These are phyloP conservation scores for Knufia petricola DNA, from an alignment of 2,329 filamentous ascomycete species.

Conservation along the genomic window DNA sequence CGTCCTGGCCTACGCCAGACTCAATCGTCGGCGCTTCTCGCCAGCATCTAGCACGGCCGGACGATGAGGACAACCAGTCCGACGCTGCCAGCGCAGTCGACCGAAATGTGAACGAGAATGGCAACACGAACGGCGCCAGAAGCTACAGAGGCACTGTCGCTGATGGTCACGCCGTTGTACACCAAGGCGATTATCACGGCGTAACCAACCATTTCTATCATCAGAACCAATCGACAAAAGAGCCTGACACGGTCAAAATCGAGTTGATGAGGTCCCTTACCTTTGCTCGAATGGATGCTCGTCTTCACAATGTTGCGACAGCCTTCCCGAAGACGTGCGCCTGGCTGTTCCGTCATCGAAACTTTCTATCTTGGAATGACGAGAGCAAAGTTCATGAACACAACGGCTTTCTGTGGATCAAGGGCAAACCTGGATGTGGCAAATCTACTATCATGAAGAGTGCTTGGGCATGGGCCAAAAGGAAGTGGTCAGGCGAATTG, in stretches of 20 bases:
- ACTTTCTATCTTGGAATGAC: slow-evolving; percentile 34
- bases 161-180: background rate
- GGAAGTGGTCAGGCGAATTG: slow-evolving; percentile 4
- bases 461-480: slow-evolving; percentile 10
- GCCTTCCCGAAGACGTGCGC: slow-evolving; percentile 27
- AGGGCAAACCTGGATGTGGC: slow-evolving; percentile 31
- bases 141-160: too few species aligned
- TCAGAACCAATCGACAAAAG: background rate
- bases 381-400: slow-evolving; percentile 16
- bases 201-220: background rate
- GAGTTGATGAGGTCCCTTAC: background rate
- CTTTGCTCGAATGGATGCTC: slow-evolving; percentile 1
- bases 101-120: too few species aligned
- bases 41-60: background rate
- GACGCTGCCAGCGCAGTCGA: too few species aligned
- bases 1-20: background rate
- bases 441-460: slow-evolving; percentile 31
- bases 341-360: slow-evolving; percentile 32
- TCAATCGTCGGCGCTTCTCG: background rate
- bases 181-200: background rate
- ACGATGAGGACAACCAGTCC: background rate
- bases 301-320: background rate
- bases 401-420: slow-evolving; percentile 30
- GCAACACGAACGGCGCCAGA: too few species aligned
- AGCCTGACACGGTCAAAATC: background rate